phyloP scores from a whole-genome alignment of 176 grass and related monocot species.

The Rhynchospora pubera region DNA sequence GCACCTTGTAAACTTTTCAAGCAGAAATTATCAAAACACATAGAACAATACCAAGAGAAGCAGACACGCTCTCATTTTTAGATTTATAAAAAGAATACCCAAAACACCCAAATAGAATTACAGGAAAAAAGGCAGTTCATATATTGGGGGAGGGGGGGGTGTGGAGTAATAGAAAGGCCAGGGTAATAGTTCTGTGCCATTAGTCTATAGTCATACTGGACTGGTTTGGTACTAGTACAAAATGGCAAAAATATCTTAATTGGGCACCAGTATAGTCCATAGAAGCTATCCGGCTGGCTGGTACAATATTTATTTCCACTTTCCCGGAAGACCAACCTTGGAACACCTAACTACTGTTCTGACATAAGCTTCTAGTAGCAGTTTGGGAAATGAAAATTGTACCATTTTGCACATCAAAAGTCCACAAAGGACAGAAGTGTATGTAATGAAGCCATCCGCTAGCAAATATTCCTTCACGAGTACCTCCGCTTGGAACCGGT shows the following conservation, averaged over 20 bases:
- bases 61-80: background rate
- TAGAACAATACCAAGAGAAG: background rate
- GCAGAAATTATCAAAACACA: background rate
- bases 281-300: background rate
- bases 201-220: background rate
- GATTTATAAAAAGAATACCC: background rate
- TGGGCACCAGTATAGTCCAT: background rate
- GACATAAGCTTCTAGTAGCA: background rate
- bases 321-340: background rate
- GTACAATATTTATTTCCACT: background rate
- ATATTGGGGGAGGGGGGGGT: background rate
- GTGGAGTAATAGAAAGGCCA: background rate
- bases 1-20: background rate
- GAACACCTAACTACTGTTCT: conserved; percentile 12
- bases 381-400: conserved; percentile 11
- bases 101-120: background rate
- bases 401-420: conserved; percentile 89
- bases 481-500: conserved; percentile 58
- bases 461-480: conserved; percentile 75
- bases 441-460: conserved; percentile 59
- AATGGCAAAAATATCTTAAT: background rate
- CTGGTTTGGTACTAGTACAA: background rate
- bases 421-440: conserved; percentile 62
- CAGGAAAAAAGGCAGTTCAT: background rate
- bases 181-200: background rate